A percentile compares a stretch with the other conserved stretches of the same genome.
Conservation (phyloP, 495 filamentous ascomycete species). For the Trichoderma asperelloides region DNA sequence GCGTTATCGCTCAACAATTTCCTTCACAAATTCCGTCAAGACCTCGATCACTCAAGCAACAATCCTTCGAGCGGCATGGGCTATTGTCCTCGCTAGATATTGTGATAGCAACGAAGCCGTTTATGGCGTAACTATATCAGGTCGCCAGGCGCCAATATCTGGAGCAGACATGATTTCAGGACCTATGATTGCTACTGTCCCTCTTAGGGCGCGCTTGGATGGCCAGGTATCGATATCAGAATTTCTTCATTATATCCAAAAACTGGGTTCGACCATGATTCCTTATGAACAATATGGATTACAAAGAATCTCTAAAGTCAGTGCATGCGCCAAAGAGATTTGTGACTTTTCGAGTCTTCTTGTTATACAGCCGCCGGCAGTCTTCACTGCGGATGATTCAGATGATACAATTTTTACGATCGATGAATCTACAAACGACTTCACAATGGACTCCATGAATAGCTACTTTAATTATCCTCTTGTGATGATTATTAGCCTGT, state of each 20-base stretch:
- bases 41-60: constrained; percentile 22
- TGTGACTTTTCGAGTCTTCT: constrained; percentile 36
- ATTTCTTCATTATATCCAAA: constrained; percentile 24
- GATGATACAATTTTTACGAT: constrained; percentile 14
- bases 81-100: constrained; percentile 29
- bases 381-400: neutral
- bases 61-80: constrained; percentile 41
- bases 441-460: neutral
- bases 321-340: constrained; percentile 18
- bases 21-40: neutral
- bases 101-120: constrained; percentile 34
- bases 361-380: constrained; percentile 20
- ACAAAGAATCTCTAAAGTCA: constrained; percentile 29
- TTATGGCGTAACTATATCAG: constrained; percentile 40
- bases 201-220: constrained; percentile 29
- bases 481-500: constrained; percentile 13
- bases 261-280: constrained; percentile 25
- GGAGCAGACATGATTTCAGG: constrained; percentile 40
- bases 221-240: constrained; percentile 9
- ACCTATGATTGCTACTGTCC: constrained; percentile 52
- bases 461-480: constrained; percentile 17
- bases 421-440: neutral
- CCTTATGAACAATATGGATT: constrained; percentile 38
- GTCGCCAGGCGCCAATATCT: constrained; percentile 34
- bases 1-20: constrained; percentile 5